Percentiles rank a stretch among this genome's conserved stretches.
Conservation (phyloP, 257 asterid genomes). For the Ilex aquifolium region DNA sequence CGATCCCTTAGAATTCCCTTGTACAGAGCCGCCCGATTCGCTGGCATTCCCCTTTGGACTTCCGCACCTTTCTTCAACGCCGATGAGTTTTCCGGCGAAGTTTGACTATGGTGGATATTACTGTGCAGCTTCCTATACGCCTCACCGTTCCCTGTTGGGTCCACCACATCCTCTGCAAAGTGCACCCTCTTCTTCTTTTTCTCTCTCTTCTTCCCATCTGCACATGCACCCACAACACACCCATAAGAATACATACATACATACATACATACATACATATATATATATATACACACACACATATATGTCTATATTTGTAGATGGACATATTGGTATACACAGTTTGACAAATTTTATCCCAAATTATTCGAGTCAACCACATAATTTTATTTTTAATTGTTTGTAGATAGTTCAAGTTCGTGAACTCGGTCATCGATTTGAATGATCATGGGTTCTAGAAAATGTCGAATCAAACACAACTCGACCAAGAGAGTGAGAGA, state of each 20-base stretch:
- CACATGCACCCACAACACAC: neutral
- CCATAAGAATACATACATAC: too few species aligned
- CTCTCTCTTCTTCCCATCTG: conserved; percentile 44
- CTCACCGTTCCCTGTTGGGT: conserved; percentile 70
- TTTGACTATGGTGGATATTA: neutral
- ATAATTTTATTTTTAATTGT: too few species aligned
- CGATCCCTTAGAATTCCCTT: conserved; percentile 69
- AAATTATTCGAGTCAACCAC: too few species aligned
- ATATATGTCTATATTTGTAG: too few species aligned
- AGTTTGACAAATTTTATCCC: too few species aligned
- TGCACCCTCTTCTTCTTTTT: conserved; percentile 62
- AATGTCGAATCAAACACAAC: too few species aligned
- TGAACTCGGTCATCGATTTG: too few species aligned
- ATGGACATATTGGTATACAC: too few species aligned
- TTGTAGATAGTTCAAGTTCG: too few species aligned
- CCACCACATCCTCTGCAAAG: conserved; percentile 86
- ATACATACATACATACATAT: too few species aligned
- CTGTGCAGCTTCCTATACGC: conserved; percentile 46
- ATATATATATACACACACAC: too few species aligned
- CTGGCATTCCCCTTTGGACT: conserved; percentile 38
- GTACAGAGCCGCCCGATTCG: conserved; percentile 66
- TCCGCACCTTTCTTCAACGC: conserved; percentile 15
- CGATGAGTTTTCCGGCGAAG: neutral
- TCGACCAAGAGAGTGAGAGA: neutral
- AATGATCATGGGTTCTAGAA: too few species aligned